phyloP scores from a whole-genome alignment of 306 rosid species.

The Vicia sativa region DNA sequence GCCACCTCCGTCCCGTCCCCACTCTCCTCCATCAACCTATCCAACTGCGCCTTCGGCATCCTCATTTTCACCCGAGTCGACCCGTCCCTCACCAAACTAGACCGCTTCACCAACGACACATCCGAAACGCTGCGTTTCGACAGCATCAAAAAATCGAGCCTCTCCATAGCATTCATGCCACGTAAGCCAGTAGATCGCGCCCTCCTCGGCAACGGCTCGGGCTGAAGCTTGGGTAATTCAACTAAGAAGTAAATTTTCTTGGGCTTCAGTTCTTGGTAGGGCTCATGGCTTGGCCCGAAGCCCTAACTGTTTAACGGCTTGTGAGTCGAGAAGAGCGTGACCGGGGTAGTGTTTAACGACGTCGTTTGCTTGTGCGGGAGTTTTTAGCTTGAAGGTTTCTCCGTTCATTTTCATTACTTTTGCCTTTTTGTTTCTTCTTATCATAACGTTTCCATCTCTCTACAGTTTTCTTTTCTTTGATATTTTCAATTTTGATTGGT shows the following conservation, averaged over 20 bases:
- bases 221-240: constrained; percentile 51
- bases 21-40: constrained; percentile 67
- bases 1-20: constrained; percentile 55
- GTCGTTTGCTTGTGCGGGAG: constrained; percentile 60
- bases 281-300: constrained; percentile 71
- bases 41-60: constrained; percentile 68
- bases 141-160: constrained; percentile 78
- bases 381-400: constrained; percentile 64
- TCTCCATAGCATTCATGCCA: constrained; percentile 65
- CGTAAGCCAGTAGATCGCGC: constrained; percentile 61
- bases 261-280: constrained; percentile 58
- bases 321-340: constrained; percentile 60
- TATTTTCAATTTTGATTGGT: constrained; percentile 1
- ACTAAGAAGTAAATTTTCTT: constrained; percentile 63
- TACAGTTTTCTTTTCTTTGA: neutral
- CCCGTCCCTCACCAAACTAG: constrained; percentile 25
- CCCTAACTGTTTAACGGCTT: constrained; percentile 63
- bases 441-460: constrained; percentile 62
- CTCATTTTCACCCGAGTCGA: constrained; percentile 60
- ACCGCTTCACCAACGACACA: constrained; percentile 38
- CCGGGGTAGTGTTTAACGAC: constrained; percentile 66
- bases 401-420: constrained; percentile 85
- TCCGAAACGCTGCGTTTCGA: constrained; percentile 72
- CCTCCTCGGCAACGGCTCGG: constrained; percentile 37
- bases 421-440: constrained; percentile 61